A percentile compares a stretch with the other conserved stretches of the same genome.
Conservation (phyloP, 768 basidiomycete species). For the Leucogyrophana mollusca region DNA sequence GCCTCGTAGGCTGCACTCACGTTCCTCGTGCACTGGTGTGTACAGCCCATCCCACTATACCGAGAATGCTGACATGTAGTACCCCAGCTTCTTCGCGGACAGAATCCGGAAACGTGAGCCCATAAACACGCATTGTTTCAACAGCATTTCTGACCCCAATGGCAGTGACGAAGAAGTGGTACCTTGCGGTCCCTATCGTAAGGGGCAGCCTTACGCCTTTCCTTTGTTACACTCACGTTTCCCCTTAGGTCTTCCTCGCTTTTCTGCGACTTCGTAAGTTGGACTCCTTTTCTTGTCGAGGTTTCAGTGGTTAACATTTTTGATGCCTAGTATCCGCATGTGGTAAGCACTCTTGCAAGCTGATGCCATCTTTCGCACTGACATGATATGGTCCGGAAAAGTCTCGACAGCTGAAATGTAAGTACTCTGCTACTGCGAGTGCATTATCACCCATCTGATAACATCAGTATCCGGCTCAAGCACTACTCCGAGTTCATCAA, state of each 20-base stretch:
- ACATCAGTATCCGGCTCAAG: constrained; percentile 24
- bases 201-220: background rate
- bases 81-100: constrained; percentile 31
- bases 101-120: constrained; percentile 31
- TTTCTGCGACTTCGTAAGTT: constrained; percentile 32
- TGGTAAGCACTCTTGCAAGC: constrained; percentile 11
- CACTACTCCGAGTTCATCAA: constrained; percentile 29
- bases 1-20: constrained; percentile 18
- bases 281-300: background rate
- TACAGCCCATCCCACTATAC: background rate
- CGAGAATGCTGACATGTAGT: background rate
- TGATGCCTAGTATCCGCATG: constrained; percentile 26
- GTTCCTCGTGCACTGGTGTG: constrained; percentile 33
- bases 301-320: background rate
- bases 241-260: constrained; percentile 25
- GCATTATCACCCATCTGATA: background rate
- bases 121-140: background rate
- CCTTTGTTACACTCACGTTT: background rate
- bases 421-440: background rate
- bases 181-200: constrained; percentile 28
- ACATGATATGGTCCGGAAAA: background rate
- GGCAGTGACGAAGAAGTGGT: constrained; percentile 32
- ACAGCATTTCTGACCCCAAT: constrained; percentile 1
- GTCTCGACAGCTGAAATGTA: constrained; percentile 33
- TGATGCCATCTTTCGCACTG: background rate